Conservation (phyloP, 352 stramenopile genomes). For the Globisporangium paroecandrum region DNA sequence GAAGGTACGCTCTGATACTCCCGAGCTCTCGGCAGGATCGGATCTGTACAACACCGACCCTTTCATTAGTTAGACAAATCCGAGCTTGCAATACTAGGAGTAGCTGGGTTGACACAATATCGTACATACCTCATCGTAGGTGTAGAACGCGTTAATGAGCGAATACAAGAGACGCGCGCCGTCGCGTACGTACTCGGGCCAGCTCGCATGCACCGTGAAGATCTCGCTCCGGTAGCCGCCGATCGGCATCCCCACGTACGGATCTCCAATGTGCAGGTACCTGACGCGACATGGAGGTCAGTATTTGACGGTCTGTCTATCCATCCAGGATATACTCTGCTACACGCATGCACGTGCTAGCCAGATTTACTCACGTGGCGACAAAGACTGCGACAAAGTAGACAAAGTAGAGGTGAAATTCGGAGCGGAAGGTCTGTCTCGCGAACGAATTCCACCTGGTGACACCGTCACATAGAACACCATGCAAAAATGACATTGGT, state of each 20-base stretch:
- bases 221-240: conserved; percentile 65
- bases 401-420: conserved; percentile 76
- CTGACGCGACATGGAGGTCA: conserved; percentile 19
- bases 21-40: conserved; percentile 47
- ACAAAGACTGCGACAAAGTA: conserved; percentile 76
- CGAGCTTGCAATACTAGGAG: background rate
- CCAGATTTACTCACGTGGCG: conserved; percentile 41
- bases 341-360: background rate
- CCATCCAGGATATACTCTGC: too few relatives aligned
- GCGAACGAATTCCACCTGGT: conserved; percentile 76
- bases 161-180: conserved; percentile 49
- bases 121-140: conserved; percentile 48
- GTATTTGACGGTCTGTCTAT: background rate
- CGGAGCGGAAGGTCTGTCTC: conserved; percentile 54
- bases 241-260: conserved; percentile 63
- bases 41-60: conserved; percentile 18
- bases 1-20: conserved; percentile 55
- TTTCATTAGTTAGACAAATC: background rate
- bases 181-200: conserved; percentile 61
- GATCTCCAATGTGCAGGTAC: conserved; percentile 72
- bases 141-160: conserved; percentile 69
- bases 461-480: background rate
- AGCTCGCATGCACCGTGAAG: conserved; percentile 35
- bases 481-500: background rate
- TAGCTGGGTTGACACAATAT: background rate